Evolutionary conservation across 306 rosid species (phyloP).

Genomic region (Elaeagnus macrophylla): DNA sequence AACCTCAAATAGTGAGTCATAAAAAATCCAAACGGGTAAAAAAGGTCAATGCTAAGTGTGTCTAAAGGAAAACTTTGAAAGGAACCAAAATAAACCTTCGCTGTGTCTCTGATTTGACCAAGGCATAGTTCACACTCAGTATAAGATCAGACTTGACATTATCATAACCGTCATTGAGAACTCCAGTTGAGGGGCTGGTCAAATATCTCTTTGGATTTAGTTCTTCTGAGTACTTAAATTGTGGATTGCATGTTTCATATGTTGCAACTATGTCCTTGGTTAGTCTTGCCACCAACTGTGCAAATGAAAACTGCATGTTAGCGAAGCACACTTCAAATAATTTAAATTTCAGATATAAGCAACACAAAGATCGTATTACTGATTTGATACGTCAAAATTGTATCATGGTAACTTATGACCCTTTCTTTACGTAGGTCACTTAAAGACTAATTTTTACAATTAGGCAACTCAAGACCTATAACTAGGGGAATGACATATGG

Average conservation of each 20-base stretch:
- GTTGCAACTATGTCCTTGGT: slow-evolving; percentile 89
- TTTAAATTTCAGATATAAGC: slow-evolving; percentile 4
- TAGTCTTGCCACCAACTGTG: slow-evolving; percentile 83
- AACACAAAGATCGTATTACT: neutral
- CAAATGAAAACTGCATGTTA: slow-evolving; percentile 32
- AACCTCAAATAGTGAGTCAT: neutral
- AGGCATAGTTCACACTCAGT: slow-evolving; percentile 67
- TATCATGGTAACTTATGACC: neutral
- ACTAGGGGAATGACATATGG: neutral
- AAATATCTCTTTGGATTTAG: slow-evolving; percentile 86
- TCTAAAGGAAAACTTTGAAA: too few relatives aligned
- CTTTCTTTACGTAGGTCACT: too few relatives aligned
- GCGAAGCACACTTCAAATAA: slow-evolving; percentile 7
- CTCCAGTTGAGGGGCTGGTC: slow-evolving; percentile 89
- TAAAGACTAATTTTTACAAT: neutral
- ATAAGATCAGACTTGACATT: slow-evolving; percentile 90
- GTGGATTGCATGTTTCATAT: slow-evolving; percentile 80
- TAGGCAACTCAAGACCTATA: neutral
- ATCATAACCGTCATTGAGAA: slow-evolving; percentile 87
- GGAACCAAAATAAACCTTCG: slow-evolving; percentile 48
- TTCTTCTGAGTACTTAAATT: slow-evolving; percentile 87
- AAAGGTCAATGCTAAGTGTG: neutral
- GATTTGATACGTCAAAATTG: neutral
- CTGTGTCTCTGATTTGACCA: slow-evolving; percentile 55
- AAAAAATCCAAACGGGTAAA: neutral